These are phyloP conservation scores for Tylopilus sp. DNA, from an alignment of 1,284 basidiomycete genomes.

Conservation along the genomic window DNA sequence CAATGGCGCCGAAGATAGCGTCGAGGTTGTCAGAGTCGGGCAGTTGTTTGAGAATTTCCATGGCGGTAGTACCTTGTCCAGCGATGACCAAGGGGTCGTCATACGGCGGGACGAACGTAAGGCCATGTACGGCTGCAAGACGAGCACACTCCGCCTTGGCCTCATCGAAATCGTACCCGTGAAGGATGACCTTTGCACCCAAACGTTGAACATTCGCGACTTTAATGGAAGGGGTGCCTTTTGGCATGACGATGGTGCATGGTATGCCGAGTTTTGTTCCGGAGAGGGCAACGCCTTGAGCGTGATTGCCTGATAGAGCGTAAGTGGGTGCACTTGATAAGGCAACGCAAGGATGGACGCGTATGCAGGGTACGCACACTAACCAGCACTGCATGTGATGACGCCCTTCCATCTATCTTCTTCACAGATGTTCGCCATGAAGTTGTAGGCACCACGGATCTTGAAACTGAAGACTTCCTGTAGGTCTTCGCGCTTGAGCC, in stretches of 20 bases:
- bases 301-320: constrained; percentile 79
- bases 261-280: constrained; percentile 83
- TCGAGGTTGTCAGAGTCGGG: constrained; percentile 72
- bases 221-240: constrained; percentile 94
- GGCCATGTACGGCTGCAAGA: constrained; percentile 69
- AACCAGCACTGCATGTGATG: constrained; percentile 95
- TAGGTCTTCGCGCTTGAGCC: constrained; percentile 91
- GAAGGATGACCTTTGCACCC: constrained; percentile 90
- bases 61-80: constrained; percentile 92
- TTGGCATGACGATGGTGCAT: constrained; percentile 98
- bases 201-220: constrained; percentile 89
- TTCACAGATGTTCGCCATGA: constrained; percentile 87
- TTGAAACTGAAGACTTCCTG: constrained; percentile 99
- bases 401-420: constrained; percentile 97
- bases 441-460: constrained; percentile 96
- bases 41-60: constrained; percentile 90
- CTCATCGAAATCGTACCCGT: constrained; percentile 93
- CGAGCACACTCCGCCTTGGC: constrained; percentile 93
- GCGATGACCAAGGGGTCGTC: constrained; percentile 97
- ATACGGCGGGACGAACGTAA: constrained; percentile 94
- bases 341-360: constrained; percentile 10
- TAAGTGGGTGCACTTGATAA: constrained; percentile 1
- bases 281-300: constrained; percentile 95
- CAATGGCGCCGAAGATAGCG: constrained; percentile 86
- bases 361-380: constrained; percentile 50